phyloP scores from a whole-genome alignment of 108 stramenopile genomes.

The Epipyxis sp. region DNA sequence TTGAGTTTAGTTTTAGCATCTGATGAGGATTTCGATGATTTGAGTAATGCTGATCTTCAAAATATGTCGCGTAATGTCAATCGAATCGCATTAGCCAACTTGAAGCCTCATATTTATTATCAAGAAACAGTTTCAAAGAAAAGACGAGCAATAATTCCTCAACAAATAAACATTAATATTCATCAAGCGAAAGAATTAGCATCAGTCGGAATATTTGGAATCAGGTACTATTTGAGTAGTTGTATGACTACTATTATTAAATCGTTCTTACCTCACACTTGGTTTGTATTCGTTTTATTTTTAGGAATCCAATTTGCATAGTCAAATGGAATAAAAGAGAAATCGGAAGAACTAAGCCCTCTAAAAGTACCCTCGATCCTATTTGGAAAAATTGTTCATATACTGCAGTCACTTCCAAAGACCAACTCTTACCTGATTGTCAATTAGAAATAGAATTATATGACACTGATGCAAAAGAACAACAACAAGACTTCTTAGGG shows the following conservation, averaged over 20 bases:
- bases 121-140: too few species aligned
- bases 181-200: background rate
- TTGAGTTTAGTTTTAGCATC: background rate
- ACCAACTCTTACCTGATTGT: background rate
- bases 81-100: too few species aligned
- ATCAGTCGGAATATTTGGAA: background rate
- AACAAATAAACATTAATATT: too few species aligned
- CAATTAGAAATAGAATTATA: background rate
- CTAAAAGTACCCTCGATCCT: background rate
- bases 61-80: too few species aligned
- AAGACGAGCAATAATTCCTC: too few species aligned
- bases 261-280: background rate
- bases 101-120: too few species aligned
- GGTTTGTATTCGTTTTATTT: background rate
- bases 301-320: background rate
- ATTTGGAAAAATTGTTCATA: background rate
- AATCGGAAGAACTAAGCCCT: background rate
- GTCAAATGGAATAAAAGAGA: background rate
- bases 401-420: background rate
- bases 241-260: too few species aligned
- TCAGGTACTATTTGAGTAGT: too few species aligned
- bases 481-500: background rate
- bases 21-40: too few species aligned
- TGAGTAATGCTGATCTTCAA: too few species aligned
- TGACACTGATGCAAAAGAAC: background rate